phyloP scores from a whole-genome alignment of 306 rosid species.

The Cucurbita ficifolia region DNA sequence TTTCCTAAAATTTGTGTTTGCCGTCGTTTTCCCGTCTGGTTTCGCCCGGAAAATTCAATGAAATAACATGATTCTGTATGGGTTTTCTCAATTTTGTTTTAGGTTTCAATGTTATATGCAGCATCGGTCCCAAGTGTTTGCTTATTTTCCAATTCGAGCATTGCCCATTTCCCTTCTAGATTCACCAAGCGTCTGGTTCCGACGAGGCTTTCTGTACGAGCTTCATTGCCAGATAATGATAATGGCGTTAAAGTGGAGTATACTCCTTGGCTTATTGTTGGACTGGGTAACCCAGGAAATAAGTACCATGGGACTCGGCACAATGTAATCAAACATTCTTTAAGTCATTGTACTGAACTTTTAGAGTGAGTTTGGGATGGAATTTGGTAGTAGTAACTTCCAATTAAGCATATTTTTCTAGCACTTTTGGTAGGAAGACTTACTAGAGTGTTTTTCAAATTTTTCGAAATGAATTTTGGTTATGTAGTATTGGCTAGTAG shows the following conservation, averaged over 20 bases:
- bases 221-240: slow-evolving; percentile 27
- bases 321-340: slow-evolving; percentile 34
- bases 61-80: not conserved
- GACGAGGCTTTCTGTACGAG: slow-evolving; percentile 27
- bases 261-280: slow-evolving; percentile 95
- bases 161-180: slow-evolving; percentile 11
- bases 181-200: slow-evolving; percentile 16
- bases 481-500: not conserved
- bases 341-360: not conserved
- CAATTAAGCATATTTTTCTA: not conserved
- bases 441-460: not conserved
- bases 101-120: slow-evolving; percentile 51
- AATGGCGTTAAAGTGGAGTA: slow-evolving; percentile 55
- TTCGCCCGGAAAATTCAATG: not conserved
- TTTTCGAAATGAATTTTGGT: not conserved
- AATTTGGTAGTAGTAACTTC: not conserved
- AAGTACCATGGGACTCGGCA: slow-evolving; percentile 87
- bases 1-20: not conserved
- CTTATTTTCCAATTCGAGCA: slow-evolving; percentile 23
- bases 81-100: not conserved
- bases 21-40: not conserved
- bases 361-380: not conserved
- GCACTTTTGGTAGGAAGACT: not conserved
- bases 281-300: slow-evolving; percentile 90
- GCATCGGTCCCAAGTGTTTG: slow-evolving; percentile 29